Conservation (phyloP, 2,329 filamentous ascomycete genomes). For the Knufia fluminis region DNA sequence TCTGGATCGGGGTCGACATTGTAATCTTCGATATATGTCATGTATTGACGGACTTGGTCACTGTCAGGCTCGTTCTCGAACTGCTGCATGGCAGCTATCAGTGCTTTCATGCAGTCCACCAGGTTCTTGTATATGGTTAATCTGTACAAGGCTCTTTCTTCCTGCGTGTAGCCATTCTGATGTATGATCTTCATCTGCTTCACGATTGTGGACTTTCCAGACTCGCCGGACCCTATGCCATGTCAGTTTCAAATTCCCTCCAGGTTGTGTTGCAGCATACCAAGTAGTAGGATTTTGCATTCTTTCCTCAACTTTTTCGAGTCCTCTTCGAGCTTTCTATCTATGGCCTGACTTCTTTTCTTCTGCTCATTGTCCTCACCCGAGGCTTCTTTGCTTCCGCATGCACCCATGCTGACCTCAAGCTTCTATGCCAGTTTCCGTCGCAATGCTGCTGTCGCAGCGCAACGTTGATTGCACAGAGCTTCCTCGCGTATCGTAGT, state of each 20-base stretch:
- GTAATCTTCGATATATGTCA: constrained; percentile 76
- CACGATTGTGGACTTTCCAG: constrained; percentile 97
- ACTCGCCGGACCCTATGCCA: constrained; percentile 79
- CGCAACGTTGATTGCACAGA: constrained; percentile 1
- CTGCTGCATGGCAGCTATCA: constrained; percentile 84
- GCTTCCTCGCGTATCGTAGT: constrained; percentile 1
- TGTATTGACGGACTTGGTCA: constrained; percentile 61
- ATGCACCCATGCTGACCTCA: constrained; percentile 64
- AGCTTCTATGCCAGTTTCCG: not conserved
- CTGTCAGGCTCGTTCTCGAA: constrained; percentile 74
- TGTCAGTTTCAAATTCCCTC: constrained; percentile 7
- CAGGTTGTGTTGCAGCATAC: constrained; percentile 45
- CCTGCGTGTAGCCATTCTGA: constrained; percentile 89
- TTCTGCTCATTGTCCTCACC: constrained; percentile 77
- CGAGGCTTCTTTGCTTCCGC: constrained; percentile 73
- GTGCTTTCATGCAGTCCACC: constrained; percentile 88
- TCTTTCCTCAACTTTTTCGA: constrained; percentile 84
- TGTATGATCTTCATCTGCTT: constrained; percentile 99
- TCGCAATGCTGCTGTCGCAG: constrained; percentile 2
- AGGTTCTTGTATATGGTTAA: constrained; percentile 98
- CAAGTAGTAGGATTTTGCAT: constrained; percentile 96
- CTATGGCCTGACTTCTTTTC: constrained; percentile 93
- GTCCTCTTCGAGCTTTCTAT: constrained; percentile 88
- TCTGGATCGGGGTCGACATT: constrained; percentile 84
- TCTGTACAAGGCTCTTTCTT: constrained; percentile 88